Evolutionary conservation across 169 alveolate species (phyloP), one percentile per base, ranked within the genome.

Genomic region (Cryptosporidium canis): DNA sequence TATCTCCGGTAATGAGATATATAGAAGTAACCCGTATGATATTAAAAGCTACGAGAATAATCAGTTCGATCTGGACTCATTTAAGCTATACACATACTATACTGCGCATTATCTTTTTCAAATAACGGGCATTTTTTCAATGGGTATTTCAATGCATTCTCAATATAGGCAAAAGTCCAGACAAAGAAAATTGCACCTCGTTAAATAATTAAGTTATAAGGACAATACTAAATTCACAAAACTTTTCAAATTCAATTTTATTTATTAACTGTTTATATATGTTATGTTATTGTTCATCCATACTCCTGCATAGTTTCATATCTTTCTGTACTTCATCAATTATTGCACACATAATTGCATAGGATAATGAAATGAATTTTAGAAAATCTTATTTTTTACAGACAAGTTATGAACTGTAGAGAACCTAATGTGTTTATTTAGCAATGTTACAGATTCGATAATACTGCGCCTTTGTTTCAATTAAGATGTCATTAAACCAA

Each of bases 121-220:
- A 21, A 39, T 61, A 31, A 39, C 71, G 7, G 24, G 63, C 16
- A 56, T 77, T 24, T 29, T 61, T 27, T 31, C 87, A 0, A 35
- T 77, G 51, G 72, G 87, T 18, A 56, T 77, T 16, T 55, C 77
- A 56, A 12, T 77, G 24, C 87, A 29, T 16, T 35, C 71, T 77
- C 71, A 41, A 39, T 61, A 77, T 43, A 77, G 48, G 27, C 47
- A 43, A 21, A 77, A 77, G 45, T 41, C 77, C 7, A 77, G 8
- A 41, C 65, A 77, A 41, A 77, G 87, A 37, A 77, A 77, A 29
- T 48, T 77, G 58, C 44, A 58, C 58, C 43, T 77, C 5, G 87
- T 77, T 14, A 77, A 37, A 37, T 77, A 61, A 21, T 21, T 51
- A 51, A 3, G 5, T 21, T 14, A 7, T 51, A 1, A n/a, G 8